Base-by-base conservation (phyloP, 805 yeast species). In the Zygotorulaspora florentina region DNA sequence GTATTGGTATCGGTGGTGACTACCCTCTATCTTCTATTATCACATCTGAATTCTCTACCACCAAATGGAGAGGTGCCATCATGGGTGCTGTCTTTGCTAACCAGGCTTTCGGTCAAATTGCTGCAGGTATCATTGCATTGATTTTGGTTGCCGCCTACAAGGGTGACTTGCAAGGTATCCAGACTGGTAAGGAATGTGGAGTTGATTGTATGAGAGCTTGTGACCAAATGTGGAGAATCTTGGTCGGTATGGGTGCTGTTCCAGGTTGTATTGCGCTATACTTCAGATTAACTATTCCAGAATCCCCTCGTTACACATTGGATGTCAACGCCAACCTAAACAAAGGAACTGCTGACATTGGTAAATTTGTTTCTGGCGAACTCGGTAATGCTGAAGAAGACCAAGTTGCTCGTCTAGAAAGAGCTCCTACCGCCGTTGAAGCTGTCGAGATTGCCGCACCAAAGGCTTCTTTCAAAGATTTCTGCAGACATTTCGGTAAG, bases 1-100 rank as follows among this genome's bases (percentile, higher is more conserved):
- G 96, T 76, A 83, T 89, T 59, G 96, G 96, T 80, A 89, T 88
- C 58, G 96, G 96, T 74, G 96, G 96, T 77, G 96, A 88, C 73
- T 88, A 88, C 68, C 96, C 96, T 56, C 76, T 89, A 61, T 87
- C 96, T 13, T 87, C 96, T n/a, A 84, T 88, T 66, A 88, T 88
- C 55, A 84, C 96, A 8, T 83, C 96, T 47, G 96, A 88, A 74
- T 88, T 88, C 62, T 78, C 96, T 23, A 87, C 96, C 48, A 88
- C 96, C 55, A 87, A 85, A 69, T 88, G 96, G 95, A 86, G 96
- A 81, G 96, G 96, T 77, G 96, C 96, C 54, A 87, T 87, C 59
- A 88, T 88, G 96, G 89, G 87, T 64, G 95, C 96, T 25, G 96
- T 88, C 46, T 90, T 90, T 69, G 91, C 96, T 47, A 89, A 89